These are phyloP conservation scores for Solanum commersonii DNA, from an alignment of 257 asterid genomes.

Conservation along the genomic window DNA sequence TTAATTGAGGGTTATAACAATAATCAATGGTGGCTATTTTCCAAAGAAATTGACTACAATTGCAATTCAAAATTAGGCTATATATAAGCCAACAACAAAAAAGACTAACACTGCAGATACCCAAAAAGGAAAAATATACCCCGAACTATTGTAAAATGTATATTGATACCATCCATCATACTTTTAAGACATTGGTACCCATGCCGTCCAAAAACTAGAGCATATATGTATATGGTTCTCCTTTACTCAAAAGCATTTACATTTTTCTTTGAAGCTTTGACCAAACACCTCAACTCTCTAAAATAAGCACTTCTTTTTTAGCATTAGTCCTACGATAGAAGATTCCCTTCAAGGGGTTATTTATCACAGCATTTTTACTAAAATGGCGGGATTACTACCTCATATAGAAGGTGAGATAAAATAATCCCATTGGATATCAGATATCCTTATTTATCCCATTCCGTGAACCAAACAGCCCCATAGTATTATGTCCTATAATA, in stretches of 20 bases:
- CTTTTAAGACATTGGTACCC: fast-evolving
- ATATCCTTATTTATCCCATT: neutral
- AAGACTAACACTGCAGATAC: no score
- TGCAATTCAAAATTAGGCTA: no score
- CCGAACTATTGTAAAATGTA: no score
- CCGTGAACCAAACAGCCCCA: neutral
- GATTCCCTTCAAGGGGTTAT: neutral
- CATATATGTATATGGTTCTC: neutral
- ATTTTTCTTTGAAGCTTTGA: neutral
- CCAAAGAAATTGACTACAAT: no score
- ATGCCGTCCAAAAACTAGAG: no score
- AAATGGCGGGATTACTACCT: neutral
- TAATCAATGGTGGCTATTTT: no score
- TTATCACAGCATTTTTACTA: neutral
- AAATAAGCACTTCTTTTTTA: neutral
- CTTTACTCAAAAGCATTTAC: neutral
- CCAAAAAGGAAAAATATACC: no score
- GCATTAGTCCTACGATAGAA: neutral
- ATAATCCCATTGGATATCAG: fast-evolving
- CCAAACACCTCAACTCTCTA: neutral
- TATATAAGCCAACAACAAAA: no score
- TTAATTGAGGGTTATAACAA: no score
- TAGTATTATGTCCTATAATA: neutral
- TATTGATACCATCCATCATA: fast-evolving
- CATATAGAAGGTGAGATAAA: neutral